Base-by-base conservation (phyloP, 805 yeast genomes). In the Sugiyamaella qingdaonensis region DNA sequence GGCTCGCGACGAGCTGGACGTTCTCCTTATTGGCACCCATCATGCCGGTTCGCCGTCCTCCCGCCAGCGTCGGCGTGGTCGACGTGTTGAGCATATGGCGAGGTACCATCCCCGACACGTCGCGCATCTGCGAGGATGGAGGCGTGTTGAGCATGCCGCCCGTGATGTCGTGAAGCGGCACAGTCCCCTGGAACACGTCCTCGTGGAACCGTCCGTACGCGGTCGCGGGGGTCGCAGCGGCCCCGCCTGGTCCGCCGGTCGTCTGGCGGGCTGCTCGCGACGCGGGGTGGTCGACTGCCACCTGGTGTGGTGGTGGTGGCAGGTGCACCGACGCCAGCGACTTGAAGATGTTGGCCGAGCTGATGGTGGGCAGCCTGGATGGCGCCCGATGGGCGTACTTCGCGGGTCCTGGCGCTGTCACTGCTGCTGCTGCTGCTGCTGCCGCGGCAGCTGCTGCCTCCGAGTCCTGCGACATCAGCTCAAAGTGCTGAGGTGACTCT, bases 281-380 rank as follows among this genome's bases (percentile, higher is more conserved):
- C 24, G 53, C 32, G 47, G 33, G 42, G 50, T 36, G 37, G 16
- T 34, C 37, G 16, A 16, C 29, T 7, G 46, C n/a, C 33, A 21
- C 46, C 37, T 63, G 51, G 14, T 65, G 55, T 4, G 75, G 75
- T 1, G 75, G 75, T 9, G 75, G 75, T 4, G 76, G 76, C 24
- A 72, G 64, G 48, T 72, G 73, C 32, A 72, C 73, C 29, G 75
- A 71, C 18, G 68, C 66, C 54, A 72, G 56, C 19, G 75, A 71
- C 60, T 68, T 70, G 51, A 70, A 58, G 49, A 71, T 61, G 62
- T 64, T 59, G 14, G 37, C 37, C 4, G 60, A 52, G 44, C 57
- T 52, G 31, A 58, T 45, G 16, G 53, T 29, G n/a, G 56, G 56
- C 41, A 48, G 46, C 24, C 46, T 43, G 24, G 31, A 4, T 5